phyloP scores from a whole-genome alignment of 306 rosid species.

The Glycine tomentella region DNA sequence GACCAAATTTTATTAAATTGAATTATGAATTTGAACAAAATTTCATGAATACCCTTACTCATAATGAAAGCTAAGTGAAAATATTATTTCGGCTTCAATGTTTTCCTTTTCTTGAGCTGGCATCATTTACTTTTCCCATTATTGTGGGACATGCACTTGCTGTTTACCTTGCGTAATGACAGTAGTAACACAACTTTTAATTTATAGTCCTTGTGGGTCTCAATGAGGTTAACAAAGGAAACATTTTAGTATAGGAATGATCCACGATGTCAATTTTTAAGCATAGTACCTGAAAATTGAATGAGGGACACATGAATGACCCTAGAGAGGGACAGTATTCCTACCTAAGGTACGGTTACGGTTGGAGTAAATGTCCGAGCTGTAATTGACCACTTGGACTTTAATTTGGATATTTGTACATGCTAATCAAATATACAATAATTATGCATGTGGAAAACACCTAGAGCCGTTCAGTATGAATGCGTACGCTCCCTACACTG shows the following conservation, averaged over 20 bases:
- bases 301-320: slow-evolving; percentile 2
- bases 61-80: not conserved
- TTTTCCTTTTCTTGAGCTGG: not conserved
- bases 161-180: not conserved
- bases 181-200: not conserved
- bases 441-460: not conserved
- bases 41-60: not conserved
- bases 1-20: too few species aligned
- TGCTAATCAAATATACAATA: not conserved
- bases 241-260: too few species aligned
- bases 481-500: not conserved
- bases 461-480: not conserved
- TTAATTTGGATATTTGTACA: not conserved
- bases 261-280: not conserved
- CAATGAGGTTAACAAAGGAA: not conserved
- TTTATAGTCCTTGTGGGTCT: not conserved
- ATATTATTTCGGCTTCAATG: too few species aligned
- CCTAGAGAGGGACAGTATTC: not conserved
- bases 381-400: not conserved
- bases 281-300: slow-evolving; percentile 3
- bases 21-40: not conserved
- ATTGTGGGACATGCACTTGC: not conserved
- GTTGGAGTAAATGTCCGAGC: slow-evolving; percentile 12
- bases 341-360: slow-evolving; percentile 19
- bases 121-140: not conserved